A percentile compares a stretch with the other conserved stretches of the same genome.
phyloP scores from a whole-genome alignment of 371 early-diverging fungal genomes.

The Mucor indicus region DNA sequence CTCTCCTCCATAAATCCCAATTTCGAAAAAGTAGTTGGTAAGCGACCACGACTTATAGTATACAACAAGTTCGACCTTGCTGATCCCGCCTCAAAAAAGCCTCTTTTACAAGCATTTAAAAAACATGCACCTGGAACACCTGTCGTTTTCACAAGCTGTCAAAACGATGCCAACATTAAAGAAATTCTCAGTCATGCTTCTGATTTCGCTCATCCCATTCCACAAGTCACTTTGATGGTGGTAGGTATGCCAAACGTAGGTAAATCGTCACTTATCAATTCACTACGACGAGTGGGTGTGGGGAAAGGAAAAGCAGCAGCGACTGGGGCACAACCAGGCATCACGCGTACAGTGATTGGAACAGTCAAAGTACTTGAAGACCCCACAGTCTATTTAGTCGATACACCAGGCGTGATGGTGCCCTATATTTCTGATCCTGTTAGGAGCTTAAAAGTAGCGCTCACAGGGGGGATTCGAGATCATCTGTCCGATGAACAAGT shows the following conservation, averaged over 20 bases:
- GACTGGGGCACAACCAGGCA: constrained; percentile 88
- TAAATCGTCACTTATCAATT: constrained; percentile 90
- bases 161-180: constrained; percentile 58
- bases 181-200: constrained; percentile 63
- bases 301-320: constrained; percentile 78
- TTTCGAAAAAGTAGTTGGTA: constrained; percentile 71
- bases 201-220: constrained; percentile 44
- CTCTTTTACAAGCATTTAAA: constrained; percentile 49
- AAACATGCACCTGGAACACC: constrained; percentile 49
- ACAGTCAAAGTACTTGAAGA: constrained; percentile 84
- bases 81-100: constrained; percentile 45
- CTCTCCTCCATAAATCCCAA: constrained; percentile 84
- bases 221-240: constrained; percentile 69
- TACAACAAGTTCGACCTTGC: constrained; percentile 94
- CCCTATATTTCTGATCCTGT: constrained; percentile 79
- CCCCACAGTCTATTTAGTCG: constrained; percentile 87
- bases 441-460: constrained; percentile 73
- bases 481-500: constrained; percentile 77
- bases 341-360: constrained; percentile 79
- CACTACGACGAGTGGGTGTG: constrained; percentile 72
- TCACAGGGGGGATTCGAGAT: constrained; percentile 89
- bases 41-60: constrained; percentile 74
- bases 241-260: constrained; percentile 98
- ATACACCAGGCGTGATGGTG: constrained; percentile 91
- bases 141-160: constrained; percentile 74